phyloP scores from a whole-genome alignment of 1,139 yeast species.

The Ogataea hybrid region DNA sequence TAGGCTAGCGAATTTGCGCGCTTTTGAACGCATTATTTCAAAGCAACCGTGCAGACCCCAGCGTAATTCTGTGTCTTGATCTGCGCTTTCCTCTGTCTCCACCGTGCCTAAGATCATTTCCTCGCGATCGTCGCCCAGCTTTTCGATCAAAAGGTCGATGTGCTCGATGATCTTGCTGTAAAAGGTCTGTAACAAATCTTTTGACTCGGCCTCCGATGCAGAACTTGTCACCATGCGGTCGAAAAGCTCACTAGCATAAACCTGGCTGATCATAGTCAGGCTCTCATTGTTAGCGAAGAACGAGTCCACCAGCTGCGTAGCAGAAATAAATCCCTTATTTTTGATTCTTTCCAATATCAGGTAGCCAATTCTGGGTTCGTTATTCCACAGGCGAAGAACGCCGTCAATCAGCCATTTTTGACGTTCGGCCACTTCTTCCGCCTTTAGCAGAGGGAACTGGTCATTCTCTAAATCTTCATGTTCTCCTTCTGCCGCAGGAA shows the following conservation, averaged over 20 bases:
- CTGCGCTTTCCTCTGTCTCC: conserved; percentile 10
- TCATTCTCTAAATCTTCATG: conserved; percentile 38
- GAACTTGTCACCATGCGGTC: conserved; percentile 28
- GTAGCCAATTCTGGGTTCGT: conserved; percentile 78
- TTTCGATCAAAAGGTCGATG: conserved; percentile 12
- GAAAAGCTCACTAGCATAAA: conserved; percentile 29
- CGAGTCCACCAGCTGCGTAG: conserved; percentile 42
- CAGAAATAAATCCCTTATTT: conserved; percentile 46
- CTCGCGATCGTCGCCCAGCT: conserved; percentile 12
- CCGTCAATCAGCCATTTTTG: conserved; percentile 56
- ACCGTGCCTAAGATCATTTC: conserved; percentile 4
- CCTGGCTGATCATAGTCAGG: conserved; percentile 22
- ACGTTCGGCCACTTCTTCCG: conserved; percentile 29
- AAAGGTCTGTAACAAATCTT: conserved; percentile 1
- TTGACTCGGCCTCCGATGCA: conserved; percentile 4
- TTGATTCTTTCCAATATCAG: conserved; percentile 65
- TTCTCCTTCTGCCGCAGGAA: conserved; percentile 31
- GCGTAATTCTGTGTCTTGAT: conserved; percentile 18
- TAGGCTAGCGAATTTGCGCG: conserved; percentile 7
- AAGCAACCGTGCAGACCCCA: conserved; percentile 16
- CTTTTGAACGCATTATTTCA: conserved; percentile 12
- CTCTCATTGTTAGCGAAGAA: conserved; percentile 37
- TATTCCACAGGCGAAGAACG: conserved; percentile 73
- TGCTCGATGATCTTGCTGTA: conserved; percentile 7
- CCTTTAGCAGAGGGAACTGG: conserved; percentile 15